phyloP scores from a whole-genome alignment of 2,329 filamentous ascomycete genomes.

The Sarocladium strictum region DNA sequence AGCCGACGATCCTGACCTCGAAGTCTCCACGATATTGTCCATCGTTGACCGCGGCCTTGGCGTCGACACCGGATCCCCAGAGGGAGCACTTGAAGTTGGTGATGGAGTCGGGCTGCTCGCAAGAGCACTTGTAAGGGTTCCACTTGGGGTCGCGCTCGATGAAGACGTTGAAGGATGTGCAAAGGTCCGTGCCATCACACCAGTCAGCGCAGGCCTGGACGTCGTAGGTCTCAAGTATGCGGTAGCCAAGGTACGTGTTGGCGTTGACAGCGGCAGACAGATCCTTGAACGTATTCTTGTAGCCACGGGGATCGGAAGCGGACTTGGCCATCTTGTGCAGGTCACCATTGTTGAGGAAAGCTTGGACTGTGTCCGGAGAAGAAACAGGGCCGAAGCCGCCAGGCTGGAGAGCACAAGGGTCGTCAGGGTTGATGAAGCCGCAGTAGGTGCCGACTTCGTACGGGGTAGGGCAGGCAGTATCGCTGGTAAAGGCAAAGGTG shows the following conservation, averaged over 20 bases:
- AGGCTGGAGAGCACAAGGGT: slow-evolving; percentile 8
- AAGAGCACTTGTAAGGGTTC: slow-evolving; percentile 7
- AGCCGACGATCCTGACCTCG: slow-evolving; percentile 14
- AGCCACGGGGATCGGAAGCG: slow-evolving; percentile 4
- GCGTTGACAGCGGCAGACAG: slow-evolving; percentile 8
- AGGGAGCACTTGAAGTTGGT: slow-evolving; percentile 23
- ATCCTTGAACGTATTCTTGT: slow-evolving; percentile 11
- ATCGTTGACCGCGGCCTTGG: slow-evolving; percentile 12
- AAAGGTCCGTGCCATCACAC: slow-evolving; percentile 9
- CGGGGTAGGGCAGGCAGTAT: slow-evolving; percentile 2
- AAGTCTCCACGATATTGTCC: slow-evolving; percentile 12
- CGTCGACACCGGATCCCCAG: slow-evolving; percentile 21
- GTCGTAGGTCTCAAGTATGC: slow-evolving; percentile 8
- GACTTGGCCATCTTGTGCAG: slow-evolving; percentile 1
- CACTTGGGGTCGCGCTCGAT: slow-evolving; percentile 7
- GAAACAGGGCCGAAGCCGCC: neutral
- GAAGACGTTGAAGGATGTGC: slow-evolving; percentile 3
- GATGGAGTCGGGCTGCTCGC: slow-evolving; percentile 7
- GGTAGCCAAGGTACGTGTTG: slow-evolving; percentile 10
- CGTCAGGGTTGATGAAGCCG: slow-evolving; percentile 7
- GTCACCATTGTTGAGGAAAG: neutral
- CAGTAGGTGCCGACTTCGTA: slow-evolving; percentile 7
- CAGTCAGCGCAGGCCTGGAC: slow-evolving; percentile 6
- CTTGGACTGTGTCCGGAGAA: neutral
- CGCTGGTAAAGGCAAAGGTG: slow-evolving; percentile 2